Evolutionary conservation across 2,329 filamentous ascomycete species (phyloP).

Genomic region (Fusarium odoratissimum): DNA sequence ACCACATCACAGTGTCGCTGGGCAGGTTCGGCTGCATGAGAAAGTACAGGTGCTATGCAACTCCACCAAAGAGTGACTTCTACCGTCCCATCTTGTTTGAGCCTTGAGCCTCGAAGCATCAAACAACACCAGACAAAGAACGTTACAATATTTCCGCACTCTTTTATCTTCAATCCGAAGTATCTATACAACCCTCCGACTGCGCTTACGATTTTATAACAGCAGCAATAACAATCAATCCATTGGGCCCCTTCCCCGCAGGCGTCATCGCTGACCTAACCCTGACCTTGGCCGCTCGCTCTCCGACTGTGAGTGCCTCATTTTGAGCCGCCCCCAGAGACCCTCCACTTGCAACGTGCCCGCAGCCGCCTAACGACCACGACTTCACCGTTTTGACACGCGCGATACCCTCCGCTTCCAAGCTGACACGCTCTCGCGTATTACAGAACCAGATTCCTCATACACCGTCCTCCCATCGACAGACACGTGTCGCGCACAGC

Average conservation of each 20-base stretch:
- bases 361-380: conserved; percentile 37
- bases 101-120: conserved; percentile 38
- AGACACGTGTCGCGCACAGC: conserved; percentile 48
- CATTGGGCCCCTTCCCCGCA: conserved; percentile 44
- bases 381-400: conserved; percentile 29
- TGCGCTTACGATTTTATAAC: conserved; percentile 22
- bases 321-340: conserved; percentile 49
- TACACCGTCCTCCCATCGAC: conserved; percentile 37
- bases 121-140: conserved; percentile 42
- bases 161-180: conserved; percentile 19
- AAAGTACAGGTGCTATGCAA: conserved; percentile 51
- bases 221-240: conserved; percentile 29
- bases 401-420: conserved; percentile 30
- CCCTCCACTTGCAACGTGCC: conserved; percentile 45
- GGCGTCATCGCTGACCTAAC: conserved; percentile 56
- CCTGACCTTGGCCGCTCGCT: conserved; percentile 48
- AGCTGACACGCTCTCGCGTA: conserved; percentile 40
- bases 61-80: conserved; percentile 51
- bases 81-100: conserved; percentile 35
- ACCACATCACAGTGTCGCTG: conserved; percentile 28
- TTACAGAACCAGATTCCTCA: conserved; percentile 26
- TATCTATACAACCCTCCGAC: conserved; percentile 19
- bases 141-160: conserved; percentile 19
- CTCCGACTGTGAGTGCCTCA: conserved; percentile 51
- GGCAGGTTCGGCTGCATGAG: conserved; percentile 46